Conservation (phyloP, 192 early-diverging fungal species). For the Entomortierella chlamydospora region DNA sequence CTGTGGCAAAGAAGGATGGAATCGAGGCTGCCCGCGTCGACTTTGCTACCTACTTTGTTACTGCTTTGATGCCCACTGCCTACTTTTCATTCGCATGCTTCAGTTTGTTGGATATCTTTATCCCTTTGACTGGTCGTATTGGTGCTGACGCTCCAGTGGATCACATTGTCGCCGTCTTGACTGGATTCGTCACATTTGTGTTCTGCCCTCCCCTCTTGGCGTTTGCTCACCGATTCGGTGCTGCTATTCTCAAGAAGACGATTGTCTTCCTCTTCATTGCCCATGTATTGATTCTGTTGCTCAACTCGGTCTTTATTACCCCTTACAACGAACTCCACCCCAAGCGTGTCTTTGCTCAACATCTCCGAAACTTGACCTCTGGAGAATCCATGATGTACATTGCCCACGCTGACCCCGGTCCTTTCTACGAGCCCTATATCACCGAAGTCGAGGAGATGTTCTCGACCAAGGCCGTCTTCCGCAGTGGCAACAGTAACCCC, state of each 20-base stretch:
- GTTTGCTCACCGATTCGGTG: conserved; percentile 64
- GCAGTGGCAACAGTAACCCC: conserved; percentile 48
- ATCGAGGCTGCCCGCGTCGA: conserved; percentile 23
- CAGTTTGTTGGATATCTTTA: conserved; percentile 71
- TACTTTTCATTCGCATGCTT: conserved; percentile 60
- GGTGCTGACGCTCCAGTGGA: conserved; percentile 76
- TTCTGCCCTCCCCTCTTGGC: conserved; percentile 63
- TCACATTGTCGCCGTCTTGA: conserved; percentile 70
- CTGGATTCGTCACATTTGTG: conserved; percentile 64
- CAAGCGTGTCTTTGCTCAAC: conserved; percentile 71
- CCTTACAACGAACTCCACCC: conserved; percentile 75
- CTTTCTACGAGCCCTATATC: conserved; percentile 59
- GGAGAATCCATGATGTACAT: conserved; percentile 66
- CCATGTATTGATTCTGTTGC: conserved; percentile 52
- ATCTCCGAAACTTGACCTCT: conserved; percentile 72
- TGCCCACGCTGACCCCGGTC: conserved; percentile 71
- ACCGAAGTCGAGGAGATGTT: conserved; percentile 56
- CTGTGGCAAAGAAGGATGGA: conserved; percentile 16
- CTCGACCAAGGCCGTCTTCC: conserved; percentile 40
- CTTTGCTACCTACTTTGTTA: conserved; percentile 50
- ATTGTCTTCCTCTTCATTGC: conserved; percentile 49
- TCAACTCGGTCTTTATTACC: conserved; percentile 49
- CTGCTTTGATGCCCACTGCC: conserved; percentile 40
- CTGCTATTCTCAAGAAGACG: conserved; percentile 30
- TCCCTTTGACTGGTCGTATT: conserved; percentile 77